A percentile compares a stretch with the other conserved stretches of the same genome.
phyloP scores from a whole-genome alignment of 164 flowering plant genomes.

The Pachysandra terminalis region DNA sequence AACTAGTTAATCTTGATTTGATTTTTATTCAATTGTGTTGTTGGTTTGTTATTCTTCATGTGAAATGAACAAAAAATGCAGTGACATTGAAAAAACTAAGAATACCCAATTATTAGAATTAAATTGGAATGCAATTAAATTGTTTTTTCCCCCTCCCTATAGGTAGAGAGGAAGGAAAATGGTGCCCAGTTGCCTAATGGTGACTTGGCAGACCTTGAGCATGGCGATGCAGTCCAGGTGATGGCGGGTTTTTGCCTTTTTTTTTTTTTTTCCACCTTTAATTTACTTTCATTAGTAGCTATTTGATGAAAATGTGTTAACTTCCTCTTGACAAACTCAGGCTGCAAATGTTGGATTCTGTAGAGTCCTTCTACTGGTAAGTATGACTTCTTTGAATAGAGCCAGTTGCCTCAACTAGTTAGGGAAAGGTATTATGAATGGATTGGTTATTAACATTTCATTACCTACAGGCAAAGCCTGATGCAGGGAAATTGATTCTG shows the following conservation, averaged over 20 bases:
- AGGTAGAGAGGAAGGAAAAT: conserved; percentile 46
- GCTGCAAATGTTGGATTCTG: conserved; percentile 83
- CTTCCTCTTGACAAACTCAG: conserved; percentile 30
- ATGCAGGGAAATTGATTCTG: conserved; percentile 56
- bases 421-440: too few relatives aligned
- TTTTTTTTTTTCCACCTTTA: background rate
- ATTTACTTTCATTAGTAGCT: background rate
- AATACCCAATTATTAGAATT: too few relatives aligned
- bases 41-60: too few relatives aligned
- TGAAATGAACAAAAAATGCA: too few relatives aligned
- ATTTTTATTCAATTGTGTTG: too few relatives aligned
- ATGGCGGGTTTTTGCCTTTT: background rate
- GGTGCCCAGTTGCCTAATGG: conserved; percentile 28
- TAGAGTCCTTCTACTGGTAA: conserved; percentile 78
- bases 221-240: conserved; percentile 78
- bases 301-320: conserved; percentile 7
- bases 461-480: conserved; percentile 70
- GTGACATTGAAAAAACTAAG: too few relatives aligned
- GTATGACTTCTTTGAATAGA: conserved; percentile 9
- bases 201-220: conserved; percentile 59
- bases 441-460: background rate
- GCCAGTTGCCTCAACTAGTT: too few relatives aligned
- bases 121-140: background rate
- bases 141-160: background rate
- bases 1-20: too few relatives aligned